Base-by-base conservation (phyloP, 768 basidiomycete species). In the Cantharellus anzutake region DNA sequence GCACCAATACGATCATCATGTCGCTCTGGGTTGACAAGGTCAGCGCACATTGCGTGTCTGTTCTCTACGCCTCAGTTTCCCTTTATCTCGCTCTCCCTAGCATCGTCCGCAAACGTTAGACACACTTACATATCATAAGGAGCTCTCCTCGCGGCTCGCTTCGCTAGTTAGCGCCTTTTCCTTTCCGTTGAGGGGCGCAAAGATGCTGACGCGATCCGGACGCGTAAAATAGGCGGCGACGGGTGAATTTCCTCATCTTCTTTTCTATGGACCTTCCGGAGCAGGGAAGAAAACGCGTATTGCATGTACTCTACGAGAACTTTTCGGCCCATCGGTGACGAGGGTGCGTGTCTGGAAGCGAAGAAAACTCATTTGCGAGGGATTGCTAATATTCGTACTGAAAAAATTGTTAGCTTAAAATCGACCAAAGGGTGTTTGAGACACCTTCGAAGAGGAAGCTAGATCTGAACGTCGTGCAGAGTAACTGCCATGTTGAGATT, bases 211-310 rank as follows among this genome's bases (percentile, higher is more conserved):
- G 42, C 16, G 5, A 44, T 16, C n/a, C 40, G 3, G 20, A 16
- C 38, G 11, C 11, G 4, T n/a, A 2, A 40, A 41, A 1, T 66
- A 91, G 88, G 84, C 93, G 0, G 78, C 81, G 1, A 84, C 88
- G 1, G 88, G 89, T 0, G 93, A 98, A 74, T 97, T 99, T 68
- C 94, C 94, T 4, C 94, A 99, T 69, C 83, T 96, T 74, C 79
- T 99, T 1, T 94, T 98, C 73, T 99, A 97, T 67, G 94, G 94
- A 0, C 94, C 94, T 4, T 88, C 88, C 3, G 94, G 94, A 29
- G 91, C 94, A 11, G 94, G 94, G 14, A 98, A 98, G 76, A 99
- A 99, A 78, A 98, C 94, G 51, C 77, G 94, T 42, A 91, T 98
- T 65, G 83, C 84, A 65, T 88, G 86, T 63, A 93, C 89, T 3